A percentile compares a stretch with the other conserved stretches of the same genome.
phyloP scores from a whole-genome alignment of 2,329 filamentous ascomycete genomes.

The Albifimbria verrucaria region DNA sequence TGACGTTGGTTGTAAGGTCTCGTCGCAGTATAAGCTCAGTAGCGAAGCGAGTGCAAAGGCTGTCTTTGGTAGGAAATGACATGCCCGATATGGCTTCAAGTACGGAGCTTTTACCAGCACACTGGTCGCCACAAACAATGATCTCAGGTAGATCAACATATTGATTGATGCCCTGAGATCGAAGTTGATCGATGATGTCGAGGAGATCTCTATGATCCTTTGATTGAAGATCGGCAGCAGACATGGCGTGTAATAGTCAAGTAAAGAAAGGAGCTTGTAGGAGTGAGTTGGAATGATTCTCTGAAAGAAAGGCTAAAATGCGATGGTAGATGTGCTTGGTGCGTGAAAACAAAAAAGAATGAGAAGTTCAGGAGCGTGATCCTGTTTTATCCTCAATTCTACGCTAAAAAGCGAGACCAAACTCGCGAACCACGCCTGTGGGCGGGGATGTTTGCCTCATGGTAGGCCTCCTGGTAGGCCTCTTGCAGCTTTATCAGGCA shows the following conservation, averaged over 20 bases:
- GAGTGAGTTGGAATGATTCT: no score
- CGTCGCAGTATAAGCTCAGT: constrained; percentile 50
- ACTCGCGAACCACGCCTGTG: no score
- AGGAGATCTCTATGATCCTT: constrained; percentile 20
- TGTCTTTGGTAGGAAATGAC: constrained; percentile 46
- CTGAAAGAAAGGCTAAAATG: no score
- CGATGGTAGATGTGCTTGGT: no score
- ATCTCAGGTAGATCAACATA: constrained; percentile 40
- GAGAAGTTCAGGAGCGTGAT: no score
- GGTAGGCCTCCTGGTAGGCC: no score
- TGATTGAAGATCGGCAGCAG: neutral
- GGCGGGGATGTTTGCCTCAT: no score
- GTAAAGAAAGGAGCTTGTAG: no score
- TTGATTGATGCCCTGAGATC: constrained; percentile 29
- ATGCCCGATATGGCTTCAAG: constrained; percentile 55
- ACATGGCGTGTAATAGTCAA: neutral
- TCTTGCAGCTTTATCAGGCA: no score
- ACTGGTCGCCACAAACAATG: constrained; percentile 56
- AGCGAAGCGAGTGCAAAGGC: constrained; percentile 52
- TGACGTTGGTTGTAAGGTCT: constrained; percentile 11
- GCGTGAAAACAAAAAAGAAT: no score
- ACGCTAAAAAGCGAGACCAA: no score
- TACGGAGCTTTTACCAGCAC: constrained; percentile 54
- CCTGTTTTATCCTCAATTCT: no score
- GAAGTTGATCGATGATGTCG: constrained; percentile 32